Base-by-base conservation (phyloP, 2,329 filamentous ascomycete genomes). In the Ceratocystis alfenasii region DNA sequence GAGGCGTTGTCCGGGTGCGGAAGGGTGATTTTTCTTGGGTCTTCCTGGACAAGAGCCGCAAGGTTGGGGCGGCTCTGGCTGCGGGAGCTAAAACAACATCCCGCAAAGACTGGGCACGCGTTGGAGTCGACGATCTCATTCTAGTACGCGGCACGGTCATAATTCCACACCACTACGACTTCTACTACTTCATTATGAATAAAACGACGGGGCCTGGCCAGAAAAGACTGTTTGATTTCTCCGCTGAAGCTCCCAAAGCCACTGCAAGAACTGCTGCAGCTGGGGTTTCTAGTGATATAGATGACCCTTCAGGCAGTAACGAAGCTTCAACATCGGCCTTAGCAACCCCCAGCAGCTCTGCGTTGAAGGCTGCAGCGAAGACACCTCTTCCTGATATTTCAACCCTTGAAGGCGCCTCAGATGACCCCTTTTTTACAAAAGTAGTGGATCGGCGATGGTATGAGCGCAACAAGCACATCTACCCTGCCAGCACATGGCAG, bases 361-460 rank as follows among this genome's bases (percentile, higher is more conserved):
- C 73, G 48, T 74, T 75, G 20, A 77, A 74, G 66, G 72, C 74
- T 2, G 73, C 79, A 3, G 73, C 77, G 2, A 71, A 73, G 53
- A 75, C 74, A 66, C 70, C 71, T 5, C 74, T 78, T 2, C 75
- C 79, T 15, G 79, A 81, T 61, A 78, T 85, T 60, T 77, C 76
- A 48, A 79, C 80, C 64, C 81, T 87, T 12, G 93, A 96, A 76
- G 93, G 93, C 15, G 85, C 81, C 30, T 75, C 80, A 50, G 88
- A 94, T 68, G 92, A 97, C 71, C 86, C 92, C 0, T 82, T 82
- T 2, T 76, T 88, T 69, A 97, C 93, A 2, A 97, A 96, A 74
- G 92, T 99, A 2, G 93, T 99, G 3, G 93, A 99, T 77, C 83
- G 94, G 68, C 81, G 94, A 68, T 99, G 94, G 94, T 99, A 96